Conservation (phyloP, 495 filamentous ascomycete species). For the Penicillium pulvis region DNA sequence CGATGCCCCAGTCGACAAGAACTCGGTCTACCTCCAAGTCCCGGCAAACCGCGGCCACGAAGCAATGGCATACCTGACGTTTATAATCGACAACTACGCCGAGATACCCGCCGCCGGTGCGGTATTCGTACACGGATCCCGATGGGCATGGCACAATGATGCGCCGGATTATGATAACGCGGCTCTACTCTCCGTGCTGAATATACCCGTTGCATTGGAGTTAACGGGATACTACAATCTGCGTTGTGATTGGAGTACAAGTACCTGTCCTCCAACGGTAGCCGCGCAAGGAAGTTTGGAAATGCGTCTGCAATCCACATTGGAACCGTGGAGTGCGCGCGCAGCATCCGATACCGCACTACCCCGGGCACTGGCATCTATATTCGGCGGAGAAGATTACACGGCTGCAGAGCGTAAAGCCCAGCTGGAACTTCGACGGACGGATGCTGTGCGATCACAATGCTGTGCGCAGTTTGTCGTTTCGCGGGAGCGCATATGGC, state of each 20-base stretch:
- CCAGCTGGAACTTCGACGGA: conserved; percentile 25
- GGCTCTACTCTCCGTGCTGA: conserved; percentile 35
- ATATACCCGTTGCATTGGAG: conserved; percentile 34
- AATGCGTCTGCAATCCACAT: conserved; percentile 34
- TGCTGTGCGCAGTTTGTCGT: conserved; percentile 53
- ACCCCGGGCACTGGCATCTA: conserved; percentile 29
- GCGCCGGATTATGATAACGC: conserved; percentile 43
- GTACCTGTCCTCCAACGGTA: conserved; percentile 34
- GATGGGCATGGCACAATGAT: conserved; percentile 51
- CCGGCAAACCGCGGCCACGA: conserved; percentile 69
- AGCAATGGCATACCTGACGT: conserved; percentile 67
- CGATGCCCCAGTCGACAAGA: conserved; percentile 49
- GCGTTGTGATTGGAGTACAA: conserved; percentile 49
- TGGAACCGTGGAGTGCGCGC: conserved; percentile 44
- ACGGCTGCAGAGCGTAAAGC: neutral
- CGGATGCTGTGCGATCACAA: conserved; percentile 40
- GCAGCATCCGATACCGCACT: conserved; percentile 41
- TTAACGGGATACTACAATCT: conserved; percentile 47
- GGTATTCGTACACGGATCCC: conserved; percentile 48
- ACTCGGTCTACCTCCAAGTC: conserved; percentile 48
- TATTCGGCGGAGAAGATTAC: conserved; percentile 34
- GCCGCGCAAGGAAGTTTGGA: conserved; percentile 43
- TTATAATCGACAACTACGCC: conserved; percentile 68
- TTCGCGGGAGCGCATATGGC: conserved; percentile 33
- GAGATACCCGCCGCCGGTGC: conserved; percentile 50